A percentile compares a stretch with the other conserved stretches of the same genome.
Conservation (phyloP, 2,329 filamentous ascomycete genomes). For the Claviceps africana region DNA sequence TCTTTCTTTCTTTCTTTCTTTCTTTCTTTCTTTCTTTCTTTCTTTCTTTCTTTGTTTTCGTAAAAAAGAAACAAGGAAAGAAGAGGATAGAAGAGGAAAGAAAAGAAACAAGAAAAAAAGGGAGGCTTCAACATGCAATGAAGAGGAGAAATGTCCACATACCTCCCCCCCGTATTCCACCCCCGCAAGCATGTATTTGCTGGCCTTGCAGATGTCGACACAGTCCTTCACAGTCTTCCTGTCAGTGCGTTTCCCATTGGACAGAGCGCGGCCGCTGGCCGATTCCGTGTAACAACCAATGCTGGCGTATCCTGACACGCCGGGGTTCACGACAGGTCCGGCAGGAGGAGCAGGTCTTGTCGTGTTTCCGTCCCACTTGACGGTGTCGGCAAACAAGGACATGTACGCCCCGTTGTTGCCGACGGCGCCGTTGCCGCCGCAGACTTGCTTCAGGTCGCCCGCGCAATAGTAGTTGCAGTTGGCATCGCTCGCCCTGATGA, state of each 20-base stretch:
- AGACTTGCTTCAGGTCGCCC: conserved; percentile 35
- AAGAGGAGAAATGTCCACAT: conserved; percentile 1
- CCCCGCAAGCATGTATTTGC: conserved; percentile 18
- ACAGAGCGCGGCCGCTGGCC: conserved; percentile 18
- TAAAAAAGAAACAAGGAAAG: not conserved
- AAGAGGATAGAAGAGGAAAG: not conserved
- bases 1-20: no score
- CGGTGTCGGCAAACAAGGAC: conserved; percentile 31
- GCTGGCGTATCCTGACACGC: conserved; percentile 20
- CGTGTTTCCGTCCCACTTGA: conserved; percentile 15
- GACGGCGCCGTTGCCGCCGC: conserved; percentile 34
- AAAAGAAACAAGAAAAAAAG: not conserved
- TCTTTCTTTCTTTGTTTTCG: no score
- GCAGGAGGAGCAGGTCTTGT: conserved; percentile 10
- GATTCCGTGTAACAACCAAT: conserved; percentile 27
- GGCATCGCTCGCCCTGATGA: conserved; percentile 25
- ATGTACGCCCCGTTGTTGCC: conserved; percentile 26
- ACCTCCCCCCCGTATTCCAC: conserved; percentile 26
- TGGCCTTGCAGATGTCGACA: conserved; percentile 17
- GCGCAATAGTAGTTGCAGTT: conserved; percentile 39
- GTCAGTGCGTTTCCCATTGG: conserved; percentile 11
- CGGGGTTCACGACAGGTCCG: conserved; percentile 23
- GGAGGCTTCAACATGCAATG: no score
- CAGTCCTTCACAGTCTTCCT: conserved; percentile 21
- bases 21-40: no score